A percentile compares a stretch with the other conserved stretches of the same genome.
Conservation (phyloP, 2,329 filamentous ascomycete genomes). For the Cladosporium sp. region DNA sequence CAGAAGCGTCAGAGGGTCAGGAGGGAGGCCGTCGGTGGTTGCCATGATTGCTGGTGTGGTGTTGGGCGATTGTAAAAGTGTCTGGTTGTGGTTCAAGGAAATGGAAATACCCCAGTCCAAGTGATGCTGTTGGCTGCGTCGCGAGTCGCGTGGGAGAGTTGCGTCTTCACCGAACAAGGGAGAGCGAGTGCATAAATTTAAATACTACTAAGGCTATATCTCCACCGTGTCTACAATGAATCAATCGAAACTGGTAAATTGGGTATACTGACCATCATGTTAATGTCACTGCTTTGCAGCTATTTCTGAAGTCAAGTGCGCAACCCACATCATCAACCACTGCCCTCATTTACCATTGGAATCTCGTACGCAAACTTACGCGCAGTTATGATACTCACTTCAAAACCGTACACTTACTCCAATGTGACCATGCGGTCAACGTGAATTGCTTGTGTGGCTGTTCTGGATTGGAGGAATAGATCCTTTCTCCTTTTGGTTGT, state of each 20-base stretch:
- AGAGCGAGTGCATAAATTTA: neutral
- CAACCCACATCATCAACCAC: neutral
- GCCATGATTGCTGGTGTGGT: conserved; percentile 50
- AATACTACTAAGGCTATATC: neutral
- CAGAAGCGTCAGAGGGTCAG: conserved; percentile 75
- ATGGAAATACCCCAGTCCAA: neutral
- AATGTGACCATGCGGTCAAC: neutral
- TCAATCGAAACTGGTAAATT: too few relatives aligned
- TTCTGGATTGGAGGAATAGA: neutral
- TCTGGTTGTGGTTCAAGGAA: neutral
- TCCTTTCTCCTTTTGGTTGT: neutral
- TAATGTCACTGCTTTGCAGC: neutral
- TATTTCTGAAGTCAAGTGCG: accelerated
- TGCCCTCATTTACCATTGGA: neutral
- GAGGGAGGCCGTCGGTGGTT: conserved; percentile 47
- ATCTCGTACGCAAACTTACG: neutral
- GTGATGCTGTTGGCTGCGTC: neutral
- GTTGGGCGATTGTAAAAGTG: neutral
- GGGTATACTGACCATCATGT: neutral
- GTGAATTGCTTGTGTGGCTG: neutral
- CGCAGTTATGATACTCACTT: neutral
- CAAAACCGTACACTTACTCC: neutral
- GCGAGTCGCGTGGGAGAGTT: neutral
- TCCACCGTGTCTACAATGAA: neutral
- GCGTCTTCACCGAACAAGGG: neutral